These are phyloP conservation scores for Monosporascus sp. DNA, from an alignment of 2,329 filamentous ascomycete species.

Conservation along the genomic window DNA sequence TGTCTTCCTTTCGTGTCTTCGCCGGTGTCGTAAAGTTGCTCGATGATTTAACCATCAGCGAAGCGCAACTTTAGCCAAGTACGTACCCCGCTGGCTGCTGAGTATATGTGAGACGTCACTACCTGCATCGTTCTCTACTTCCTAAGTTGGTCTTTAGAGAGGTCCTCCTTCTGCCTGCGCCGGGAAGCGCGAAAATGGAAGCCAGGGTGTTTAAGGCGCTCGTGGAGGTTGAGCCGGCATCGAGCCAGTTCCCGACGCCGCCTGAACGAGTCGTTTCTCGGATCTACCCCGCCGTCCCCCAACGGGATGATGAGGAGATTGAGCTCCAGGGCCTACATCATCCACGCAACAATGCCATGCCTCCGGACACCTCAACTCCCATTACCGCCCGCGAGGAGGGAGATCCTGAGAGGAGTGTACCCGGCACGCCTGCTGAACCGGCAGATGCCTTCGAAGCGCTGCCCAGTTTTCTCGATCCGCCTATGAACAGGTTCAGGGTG, in stretches of 20 bases:
- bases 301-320: conserved; percentile 18
- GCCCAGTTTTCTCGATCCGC: conserved; percentile 48
- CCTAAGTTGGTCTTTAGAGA: background rate
- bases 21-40: too few relatives aligned
- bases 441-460: conserved; percentile 15
- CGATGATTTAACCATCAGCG: too few relatives aligned
- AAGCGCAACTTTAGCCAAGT: too few relatives aligned
- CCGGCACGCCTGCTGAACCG: conserved; percentile 13
- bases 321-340: conserved; percentile 12
- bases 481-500: conserved; percentile 68
- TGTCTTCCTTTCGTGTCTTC: too few relatives aligned
- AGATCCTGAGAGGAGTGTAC: conserved; percentile 20
- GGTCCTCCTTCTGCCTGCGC: background rate
- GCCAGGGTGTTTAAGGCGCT: background rate
- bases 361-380: conserved; percentile 3
- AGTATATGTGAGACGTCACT: too few relatives aligned
- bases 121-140: background rate
- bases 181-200: background rate
- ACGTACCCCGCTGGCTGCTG: too few relatives aligned
- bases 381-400: conserved; percentile 17
- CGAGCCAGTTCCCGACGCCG: conserved; percentile 23
- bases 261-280: conserved; percentile 32
- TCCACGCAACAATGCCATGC: conserved; percentile 2
- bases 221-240: background rate
- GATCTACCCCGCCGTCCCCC: conserved; percentile 34